Conservation (phyloP, 2,329 filamentous ascomycete genomes). For the Gaeumannomyces sp. region DNA sequence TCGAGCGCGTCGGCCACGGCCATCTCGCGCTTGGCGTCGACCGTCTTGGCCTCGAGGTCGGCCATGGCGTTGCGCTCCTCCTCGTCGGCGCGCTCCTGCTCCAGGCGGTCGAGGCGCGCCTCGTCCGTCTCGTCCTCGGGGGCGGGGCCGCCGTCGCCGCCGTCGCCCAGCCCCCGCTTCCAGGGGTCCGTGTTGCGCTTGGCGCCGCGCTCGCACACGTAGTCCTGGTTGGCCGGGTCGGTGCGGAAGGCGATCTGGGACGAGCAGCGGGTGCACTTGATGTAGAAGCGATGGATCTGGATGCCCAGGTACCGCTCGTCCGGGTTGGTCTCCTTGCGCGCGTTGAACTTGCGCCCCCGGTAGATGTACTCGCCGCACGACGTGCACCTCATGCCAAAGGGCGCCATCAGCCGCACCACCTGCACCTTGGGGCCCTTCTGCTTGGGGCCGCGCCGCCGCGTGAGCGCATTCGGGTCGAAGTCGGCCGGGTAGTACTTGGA, state of each 20-base stretch:
- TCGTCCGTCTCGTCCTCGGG: conserved; percentile 71
- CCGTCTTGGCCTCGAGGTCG: conserved; percentile 87
- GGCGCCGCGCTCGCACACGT: conserved; percentile 68
- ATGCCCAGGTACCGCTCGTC: conserved; percentile 87
- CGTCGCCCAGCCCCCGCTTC: conserved; percentile 53
- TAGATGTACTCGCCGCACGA: conserved; percentile 26
- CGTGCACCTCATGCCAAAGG: conserved; percentile 71
- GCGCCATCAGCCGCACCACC: conserved; percentile 85
- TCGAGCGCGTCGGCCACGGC: conserved; percentile 92
- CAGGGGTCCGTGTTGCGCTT: conserved; percentile 93
- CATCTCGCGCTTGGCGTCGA: conserved; percentile 93
- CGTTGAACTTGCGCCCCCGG: conserved; percentile 84
- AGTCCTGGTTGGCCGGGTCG: conserved; percentile 88
- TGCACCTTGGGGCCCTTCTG: conserved; percentile 72
- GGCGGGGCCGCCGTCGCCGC: conserved; percentile 36
- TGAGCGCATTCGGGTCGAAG: conserved; percentile 83
- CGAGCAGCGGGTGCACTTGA: conserved; percentile 79
- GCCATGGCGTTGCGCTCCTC: conserved; percentile 88
- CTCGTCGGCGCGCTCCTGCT: conserved; percentile 63
- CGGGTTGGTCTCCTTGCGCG: conserved; percentile 81
- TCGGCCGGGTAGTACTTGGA: conserved; percentile 50
- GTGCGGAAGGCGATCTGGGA: conserved; percentile 90
- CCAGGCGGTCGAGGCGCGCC: conserved; percentile 75
- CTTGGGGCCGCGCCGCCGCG: conserved; percentile 52
- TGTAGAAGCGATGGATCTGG: conserved; percentile 84